phyloP scores from a whole-genome alignment of 1,284 basidiomycete species.

The Gomphus bonarii region DNA sequence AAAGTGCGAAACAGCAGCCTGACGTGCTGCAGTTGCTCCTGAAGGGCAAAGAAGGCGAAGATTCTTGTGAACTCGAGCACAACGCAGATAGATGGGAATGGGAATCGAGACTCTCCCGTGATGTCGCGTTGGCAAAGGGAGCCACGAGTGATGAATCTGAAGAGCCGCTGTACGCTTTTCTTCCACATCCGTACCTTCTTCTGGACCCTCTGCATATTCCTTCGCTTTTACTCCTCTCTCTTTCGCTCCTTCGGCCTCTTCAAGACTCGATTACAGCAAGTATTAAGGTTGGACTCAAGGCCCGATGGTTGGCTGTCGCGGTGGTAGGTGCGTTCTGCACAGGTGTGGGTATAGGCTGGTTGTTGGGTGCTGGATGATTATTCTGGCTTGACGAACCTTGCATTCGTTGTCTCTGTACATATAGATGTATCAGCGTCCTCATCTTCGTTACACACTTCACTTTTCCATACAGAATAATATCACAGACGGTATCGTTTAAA shows the following conservation, averaged over 20 bases:
- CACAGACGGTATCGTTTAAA: neutral
- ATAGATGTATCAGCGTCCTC: neutral
- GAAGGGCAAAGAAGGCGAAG: neutral
- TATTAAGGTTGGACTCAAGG: constrained; percentile 13
- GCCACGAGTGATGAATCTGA: neutral
- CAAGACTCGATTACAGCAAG: constrained; percentile 4
- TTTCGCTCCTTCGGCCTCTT: constrained; percentile 32
- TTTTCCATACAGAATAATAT: neutral
- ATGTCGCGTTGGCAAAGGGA: constrained; percentile 39
- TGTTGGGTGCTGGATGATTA: constrained; percentile 13
- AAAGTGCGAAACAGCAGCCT: constrained; percentile 30
- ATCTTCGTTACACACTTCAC: neutral
- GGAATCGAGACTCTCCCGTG: constrained; percentile 43
- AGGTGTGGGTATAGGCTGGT: constrained; percentile 25
- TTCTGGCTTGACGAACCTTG: neutral
- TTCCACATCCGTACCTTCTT: constrained; percentile 15
- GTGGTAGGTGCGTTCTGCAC: constrained; percentile 26
- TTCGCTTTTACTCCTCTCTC: constrained; percentile 33
- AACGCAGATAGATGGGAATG: constrained; percentile 52
- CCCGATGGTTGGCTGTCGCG: constrained; percentile 20
- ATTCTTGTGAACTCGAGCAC: constrained; percentile 35
- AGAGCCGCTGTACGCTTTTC: constrained; percentile 7
- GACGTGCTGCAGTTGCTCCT: constrained; percentile 10
- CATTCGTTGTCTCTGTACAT: neutral
- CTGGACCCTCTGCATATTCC: constrained; percentile 41